Base-by-base conservation (phyloP, 148 eudicot species). In the Camellia granthamiana region DNA sequence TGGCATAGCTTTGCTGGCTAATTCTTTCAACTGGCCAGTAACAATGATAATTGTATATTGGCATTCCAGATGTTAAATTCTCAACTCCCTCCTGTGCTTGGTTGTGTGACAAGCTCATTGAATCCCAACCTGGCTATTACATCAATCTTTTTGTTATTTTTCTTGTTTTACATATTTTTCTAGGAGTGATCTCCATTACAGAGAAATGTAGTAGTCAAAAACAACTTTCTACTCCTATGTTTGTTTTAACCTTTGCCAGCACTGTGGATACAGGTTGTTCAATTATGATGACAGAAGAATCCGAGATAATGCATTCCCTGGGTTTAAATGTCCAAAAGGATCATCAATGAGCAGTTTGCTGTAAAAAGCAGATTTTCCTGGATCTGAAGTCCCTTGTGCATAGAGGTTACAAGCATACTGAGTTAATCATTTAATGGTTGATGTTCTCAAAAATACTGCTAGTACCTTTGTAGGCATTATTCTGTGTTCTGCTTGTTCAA, bases 351-450 rank as follows among this genome's bases (percentile, higher is more conserved):
- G 56, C 74, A 70, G 30, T 1, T 70, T 12, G 49, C n/a, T 4
- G 30, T 6, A 19, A 49, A 71, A 71, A 49, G 58, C 75, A 3
- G n/a, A 49, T 71, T 54, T 71, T 51, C 58, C 58, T 23, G 61
- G 76, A 72, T 54, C 76, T n/a, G 7, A 72, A 54, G 44, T 72
- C 52, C 61, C 76, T 54, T 54, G 76, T 72, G 38, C 38, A 54
- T 58, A 23, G 52, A 13, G n/a, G 61, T 30, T 44, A 72, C 42
- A 52, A 52, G 43, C 43, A 19, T 30, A 30, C 38, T 42, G 23
- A 23, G 14, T 15, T 10, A 5, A 49, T 14, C 13, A 47, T 46
- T 67, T 58, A 14, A 58, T 9, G 61, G 61, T 11, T 58, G 11
- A 58, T 58, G 61, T 6, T 58, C 12, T 58, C 61, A 58, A 9